Evolutionary conservation across 352 stramenopile species (phyloP), one percentile per base, ranked within the genome.

Genomic region (Phytophthora capsici): DNA sequence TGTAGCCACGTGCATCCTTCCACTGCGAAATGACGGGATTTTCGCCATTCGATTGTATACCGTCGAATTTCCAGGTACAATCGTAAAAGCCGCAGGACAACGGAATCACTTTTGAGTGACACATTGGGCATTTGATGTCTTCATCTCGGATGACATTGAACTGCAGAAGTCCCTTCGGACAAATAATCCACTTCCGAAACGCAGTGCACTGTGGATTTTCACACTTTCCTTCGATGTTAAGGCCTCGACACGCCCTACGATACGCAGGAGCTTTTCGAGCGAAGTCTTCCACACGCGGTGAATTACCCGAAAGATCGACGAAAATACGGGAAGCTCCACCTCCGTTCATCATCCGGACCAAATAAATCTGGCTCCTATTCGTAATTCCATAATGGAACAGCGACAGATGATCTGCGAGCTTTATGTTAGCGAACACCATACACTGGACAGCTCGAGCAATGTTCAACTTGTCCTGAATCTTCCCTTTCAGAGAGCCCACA

Each of bases 31-130:
- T 66, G 26, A 81, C 49, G 0, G 51, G 66, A 9, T 22, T 43
- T 0, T 23, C 45, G 48, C 66, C 54, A 6, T 14, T 30, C 6
- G 37, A 16, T 20, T 54, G 53, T 0, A 78, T 20, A 9, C 64
- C 73, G 22, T 81, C 73, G 36, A 55, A 78, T 26, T 71, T 69
- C 73, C 73, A 81, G 14, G 43, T 45, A 23, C 73, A 81, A 38
- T 69, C 52, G 45, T 81, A 81, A 38, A 81, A 73, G 0, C 69
- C 73, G 32, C 73, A 81, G 0, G 64, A 65, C 2, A 72, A 4
- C 0, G 73, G 69, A 4, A 62, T 55, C 16, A 78, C 57, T 0
- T 54, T 44, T 0, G 4, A 32, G 0, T 22, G 17, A 22, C 73
- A 81, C 0, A 56, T 52, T 10, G 72, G 72, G 20, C 72, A 80